These are phyloP conservation scores for Iris pallida DNA, from an alignment of 116 monocot genomes.

Conservation along the genomic window DNA sequence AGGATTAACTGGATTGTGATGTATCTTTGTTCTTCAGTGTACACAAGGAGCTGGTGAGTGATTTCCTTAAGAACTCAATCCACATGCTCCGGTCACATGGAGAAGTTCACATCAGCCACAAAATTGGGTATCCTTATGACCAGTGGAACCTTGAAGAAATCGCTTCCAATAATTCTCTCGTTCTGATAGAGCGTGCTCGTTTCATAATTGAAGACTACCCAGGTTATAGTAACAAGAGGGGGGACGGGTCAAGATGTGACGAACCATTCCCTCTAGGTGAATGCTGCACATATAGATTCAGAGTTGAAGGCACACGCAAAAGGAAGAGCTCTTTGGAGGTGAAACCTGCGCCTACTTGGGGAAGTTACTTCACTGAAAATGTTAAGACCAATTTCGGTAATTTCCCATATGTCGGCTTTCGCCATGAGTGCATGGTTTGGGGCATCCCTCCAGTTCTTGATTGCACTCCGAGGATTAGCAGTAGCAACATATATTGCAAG, in stretches of 20 bases:
- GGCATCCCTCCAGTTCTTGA: no score
- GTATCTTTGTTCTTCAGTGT: slow-evolving; percentile 4
- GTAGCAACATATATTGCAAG: no score
- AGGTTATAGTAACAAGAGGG: slow-evolving; percentile 50
- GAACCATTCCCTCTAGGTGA: slow-evolving; percentile 40
- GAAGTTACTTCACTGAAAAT: no score
- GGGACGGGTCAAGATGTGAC: slow-evolving; percentile 38
- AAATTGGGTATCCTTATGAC: slow-evolving; percentile 15
- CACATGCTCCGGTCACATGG: slow-evolving; percentile 42
- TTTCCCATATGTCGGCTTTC: no score
- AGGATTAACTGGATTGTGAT: no score
- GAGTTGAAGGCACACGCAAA: slow-evolving; percentile 1
- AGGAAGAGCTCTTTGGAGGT: background rate
- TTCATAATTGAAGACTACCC: slow-evolving; percentile 41
- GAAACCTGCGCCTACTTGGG: background rate
- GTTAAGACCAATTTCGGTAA: no score
- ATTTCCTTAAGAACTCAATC: slow-evolving; percentile 41
- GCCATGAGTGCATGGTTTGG: no score
- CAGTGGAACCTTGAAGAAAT: slow-evolving; percentile 49
- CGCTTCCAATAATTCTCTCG: slow-evolving; percentile 24
- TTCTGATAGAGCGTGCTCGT: slow-evolving; percentile 12
- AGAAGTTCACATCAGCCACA: slow-evolving; percentile 55
- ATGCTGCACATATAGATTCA: slow-evolving; percentile 49
- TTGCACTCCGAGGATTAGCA: no score
- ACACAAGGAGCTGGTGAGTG: slow-evolving; percentile 26